Evolutionary conservation across 2,329 filamentous ascomycete genomes (phyloP).

Genomic region (Cercospora sp.): DNA sequence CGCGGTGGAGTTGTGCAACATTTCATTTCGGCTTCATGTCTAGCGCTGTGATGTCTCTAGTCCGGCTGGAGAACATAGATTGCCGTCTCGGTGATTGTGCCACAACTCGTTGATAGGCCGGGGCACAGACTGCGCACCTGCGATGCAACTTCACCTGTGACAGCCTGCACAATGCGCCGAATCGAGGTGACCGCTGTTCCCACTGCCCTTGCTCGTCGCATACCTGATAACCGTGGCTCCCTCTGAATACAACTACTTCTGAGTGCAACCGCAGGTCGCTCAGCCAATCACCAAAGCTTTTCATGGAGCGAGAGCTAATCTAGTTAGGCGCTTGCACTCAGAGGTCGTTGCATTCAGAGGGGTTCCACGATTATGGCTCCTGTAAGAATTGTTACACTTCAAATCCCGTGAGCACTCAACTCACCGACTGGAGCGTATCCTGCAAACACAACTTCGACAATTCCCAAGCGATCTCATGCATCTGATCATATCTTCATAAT

Average conservation of each 20-base stretch:
- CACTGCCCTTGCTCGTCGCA: background rate
- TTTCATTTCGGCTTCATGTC: slow-evolving; percentile 9
- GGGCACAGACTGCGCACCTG: background rate
- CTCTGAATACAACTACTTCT: too few relatives aligned
- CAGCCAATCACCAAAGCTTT: too few relatives aligned
- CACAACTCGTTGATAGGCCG: background rate
- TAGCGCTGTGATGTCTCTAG: slow-evolving; percentile 2
- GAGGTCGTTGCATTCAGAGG: too few relatives aligned
- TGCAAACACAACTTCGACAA: background rate
- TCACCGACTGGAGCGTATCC: background rate
- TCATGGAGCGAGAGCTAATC: too few relatives aligned
- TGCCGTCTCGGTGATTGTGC: slow-evolving; percentile 1
- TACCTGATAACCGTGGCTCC: too few relatives aligned
- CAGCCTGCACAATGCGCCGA: background rate
- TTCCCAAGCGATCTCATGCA: background rate
- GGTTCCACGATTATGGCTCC: too few relatives aligned
- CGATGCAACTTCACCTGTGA: background rate
- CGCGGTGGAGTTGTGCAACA: slow-evolving; percentile 6
- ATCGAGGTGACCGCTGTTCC: background rate
- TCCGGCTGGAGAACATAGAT: background rate
- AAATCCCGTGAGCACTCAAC: too few relatives aligned
- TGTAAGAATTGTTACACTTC: too few relatives aligned
- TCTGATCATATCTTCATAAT: background rate
- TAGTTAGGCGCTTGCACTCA: too few relatives aligned
- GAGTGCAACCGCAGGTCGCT: too few relatives aligned